phyloP scores from a whole-genome alignment of 768 basidiomycete genomes.

The Hericium erinaceus region DNA sequence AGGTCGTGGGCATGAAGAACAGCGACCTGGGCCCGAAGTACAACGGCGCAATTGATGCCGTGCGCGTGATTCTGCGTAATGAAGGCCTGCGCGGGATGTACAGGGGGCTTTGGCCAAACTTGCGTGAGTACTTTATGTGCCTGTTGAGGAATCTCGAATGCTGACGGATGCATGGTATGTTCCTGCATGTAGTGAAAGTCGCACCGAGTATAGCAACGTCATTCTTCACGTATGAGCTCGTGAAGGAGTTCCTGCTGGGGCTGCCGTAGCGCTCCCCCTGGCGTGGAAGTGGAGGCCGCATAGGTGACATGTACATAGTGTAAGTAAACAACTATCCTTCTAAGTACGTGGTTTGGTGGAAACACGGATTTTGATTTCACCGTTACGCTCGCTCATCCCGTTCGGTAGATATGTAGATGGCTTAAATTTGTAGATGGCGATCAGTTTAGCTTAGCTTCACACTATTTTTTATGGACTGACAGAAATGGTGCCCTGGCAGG shows the following conservation, averaged over 20 bases:
- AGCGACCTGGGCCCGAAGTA: conserved; percentile 54
- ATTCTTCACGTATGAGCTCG: conserved; percentile 76
- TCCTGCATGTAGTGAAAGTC: conserved; percentile 59
- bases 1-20: conserved; percentile 70
- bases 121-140: conserved; percentile 44
- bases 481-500: no score
- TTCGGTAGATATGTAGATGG: no score
- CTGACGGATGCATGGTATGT: background rate
- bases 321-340: background rate
- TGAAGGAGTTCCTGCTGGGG: conserved; percentile 39
- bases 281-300: background rate
- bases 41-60: conserved; percentile 72
- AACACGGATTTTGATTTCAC: no score
- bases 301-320: conserved; percentile 6
- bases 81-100: conserved; percentile 79
- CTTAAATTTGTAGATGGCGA: no score
- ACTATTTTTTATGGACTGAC: no score
- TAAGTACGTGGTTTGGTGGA: no score
- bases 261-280: conserved; percentile 10
- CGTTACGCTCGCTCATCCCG: no score
- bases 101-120: conserved; percentile 81
- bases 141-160: background rate
- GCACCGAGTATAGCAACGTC: conserved; percentile 83
- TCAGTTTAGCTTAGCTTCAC: no score
- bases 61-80: conserved; percentile 52